A percentile compares a stretch with the other conserved stretches of the same genome.
These are phyloP conservation scores for Trichoderma polysporum DNA, from an alignment of 2,329 filamentous ascomycete species.

Conservation along the genomic window DNA sequence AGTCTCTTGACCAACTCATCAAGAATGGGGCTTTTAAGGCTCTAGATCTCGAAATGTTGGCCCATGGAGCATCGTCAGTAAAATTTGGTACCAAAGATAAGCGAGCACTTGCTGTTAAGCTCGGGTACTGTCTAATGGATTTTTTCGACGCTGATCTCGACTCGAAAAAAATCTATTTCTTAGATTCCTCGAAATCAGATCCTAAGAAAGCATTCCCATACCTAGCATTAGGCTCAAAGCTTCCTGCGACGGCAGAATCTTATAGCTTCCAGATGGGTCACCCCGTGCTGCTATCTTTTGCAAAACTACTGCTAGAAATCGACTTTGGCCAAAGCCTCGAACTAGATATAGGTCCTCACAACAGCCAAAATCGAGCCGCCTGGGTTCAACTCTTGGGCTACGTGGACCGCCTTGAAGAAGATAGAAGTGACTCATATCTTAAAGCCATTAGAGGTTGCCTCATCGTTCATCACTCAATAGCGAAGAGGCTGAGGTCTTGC, in stretches of 20 bases:
- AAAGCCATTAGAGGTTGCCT: conserved; percentile 14
- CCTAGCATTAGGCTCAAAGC: background rate
- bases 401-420: background rate
- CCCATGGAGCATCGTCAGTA: background rate
- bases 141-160: conserved; percentile 20
- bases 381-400: background rate
- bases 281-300: background rate
- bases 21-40: conserved; percentile 10
- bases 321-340: background rate
- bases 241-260: background rate
- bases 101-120: conserved; percentile 17
- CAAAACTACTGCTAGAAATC: background rate
- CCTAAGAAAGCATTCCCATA: background rate
- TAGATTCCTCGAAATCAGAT: background rate
- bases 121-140: conserved; percentile 21
- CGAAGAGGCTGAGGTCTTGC: background rate
- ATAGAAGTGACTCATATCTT: conserved; percentile 16
- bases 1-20: conserved; percentile 20
- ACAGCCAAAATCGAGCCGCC: background rate
- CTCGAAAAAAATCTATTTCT: conserved; percentile 17
- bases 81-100: conserved; percentile 12
- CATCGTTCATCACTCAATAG: conserved; percentile 11
- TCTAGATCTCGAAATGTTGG: background rate
- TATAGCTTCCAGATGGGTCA: background rate
- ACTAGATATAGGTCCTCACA: background rate